phyloP scores from a whole-genome alignment of 1,284 basidiomycete genomes.

The Irpex sp. region DNA sequence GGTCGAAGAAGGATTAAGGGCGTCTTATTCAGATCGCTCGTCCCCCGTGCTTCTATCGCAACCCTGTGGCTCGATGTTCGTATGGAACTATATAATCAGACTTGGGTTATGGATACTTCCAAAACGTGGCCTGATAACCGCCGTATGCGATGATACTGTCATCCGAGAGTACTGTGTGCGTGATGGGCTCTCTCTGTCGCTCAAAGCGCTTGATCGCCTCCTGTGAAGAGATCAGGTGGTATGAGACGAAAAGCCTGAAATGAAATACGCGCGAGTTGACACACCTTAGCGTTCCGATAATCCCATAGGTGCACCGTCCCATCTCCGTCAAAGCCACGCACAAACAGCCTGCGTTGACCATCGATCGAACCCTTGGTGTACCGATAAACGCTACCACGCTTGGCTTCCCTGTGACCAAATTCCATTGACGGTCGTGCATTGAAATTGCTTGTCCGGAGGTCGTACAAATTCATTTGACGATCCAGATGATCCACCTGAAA shows the following conservation, averaged over 20 bases:
- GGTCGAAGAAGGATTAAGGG: slow-evolving; percentile 28
- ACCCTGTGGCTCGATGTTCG: neutral
- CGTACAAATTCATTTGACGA: slow-evolving; percentile 42
- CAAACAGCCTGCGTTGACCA: slow-evolving; percentile 36
- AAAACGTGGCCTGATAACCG: slow-evolving; percentile 37
- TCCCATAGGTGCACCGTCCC: slow-evolving; percentile 47
- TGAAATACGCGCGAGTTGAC: slow-evolving; percentile 26
- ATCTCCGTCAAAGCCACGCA: slow-evolving; percentile 39
- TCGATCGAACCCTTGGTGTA: slow-evolving; percentile 14
- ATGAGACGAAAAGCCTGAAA: neutral
- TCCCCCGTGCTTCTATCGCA: neutral
- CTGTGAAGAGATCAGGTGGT: slow-evolving; percentile 20
- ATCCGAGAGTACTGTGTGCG: slow-evolving; percentile 40
- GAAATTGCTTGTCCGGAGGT: slow-evolving; percentile 37
- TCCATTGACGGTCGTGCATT: slow-evolving; percentile 35
- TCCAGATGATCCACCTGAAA: slow-evolving; percentile 45
- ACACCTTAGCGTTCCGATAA: slow-evolving; percentile 38
- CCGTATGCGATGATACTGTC: slow-evolving; percentile 40
- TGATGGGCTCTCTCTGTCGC: slow-evolving; percentile 32
- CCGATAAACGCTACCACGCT: slow-evolving; percentile 21
- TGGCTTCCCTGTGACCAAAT: slow-evolving; percentile 38
- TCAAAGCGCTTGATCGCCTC: slow-evolving; percentile 29
- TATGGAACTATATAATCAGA: slow-evolving; percentile 8
- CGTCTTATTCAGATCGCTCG: neutral
- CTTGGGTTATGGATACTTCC: slow-evolving; percentile 12